Conservation (phyloP, 345 rosid species). For the Jatropha curcas region DNA sequence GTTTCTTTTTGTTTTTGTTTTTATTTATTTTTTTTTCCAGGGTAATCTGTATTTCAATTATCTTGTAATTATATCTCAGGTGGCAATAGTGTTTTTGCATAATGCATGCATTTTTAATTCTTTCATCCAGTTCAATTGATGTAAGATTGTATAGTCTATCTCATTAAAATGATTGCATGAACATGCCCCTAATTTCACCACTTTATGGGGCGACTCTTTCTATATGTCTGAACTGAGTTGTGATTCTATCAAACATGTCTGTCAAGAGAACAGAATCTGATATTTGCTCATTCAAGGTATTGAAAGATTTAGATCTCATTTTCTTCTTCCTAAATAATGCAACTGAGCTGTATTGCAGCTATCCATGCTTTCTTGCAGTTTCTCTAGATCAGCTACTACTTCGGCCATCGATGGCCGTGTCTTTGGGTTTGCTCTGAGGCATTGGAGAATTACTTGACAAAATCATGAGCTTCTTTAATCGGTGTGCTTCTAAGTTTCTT, state of each 20-base stretch:
- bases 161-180: too few species aligned
- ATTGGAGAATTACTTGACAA: conserved; percentile 25
- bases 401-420: conserved; percentile 29
- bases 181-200: too few species aligned
- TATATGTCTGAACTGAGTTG: too few species aligned
- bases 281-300: not conserved
- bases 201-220: too few species aligned
- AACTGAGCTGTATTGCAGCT: not conserved
- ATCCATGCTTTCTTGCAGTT: conserved; percentile 14
- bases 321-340: not conserved
- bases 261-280: not conserved
- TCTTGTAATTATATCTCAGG: conserved; percentile 9
- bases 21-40: too few species aligned
- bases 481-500: conserved; percentile 31
- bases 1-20: too few species aligned
- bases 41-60: not conserved
- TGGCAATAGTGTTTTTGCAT: not conserved
- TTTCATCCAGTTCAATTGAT: not conserved
- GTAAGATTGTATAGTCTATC: not conserved
- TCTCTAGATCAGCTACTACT: conserved; percentile 25
- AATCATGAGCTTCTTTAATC: conserved; percentile 30
- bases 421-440: conserved; percentile 27
- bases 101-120: not conserved
- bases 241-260: not conserved
- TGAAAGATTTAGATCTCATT: not conserved